Evolutionary conservation across 805 yeast species (phyloP).

Genomic region (Jamesozyma jinghongensis): DNA sequence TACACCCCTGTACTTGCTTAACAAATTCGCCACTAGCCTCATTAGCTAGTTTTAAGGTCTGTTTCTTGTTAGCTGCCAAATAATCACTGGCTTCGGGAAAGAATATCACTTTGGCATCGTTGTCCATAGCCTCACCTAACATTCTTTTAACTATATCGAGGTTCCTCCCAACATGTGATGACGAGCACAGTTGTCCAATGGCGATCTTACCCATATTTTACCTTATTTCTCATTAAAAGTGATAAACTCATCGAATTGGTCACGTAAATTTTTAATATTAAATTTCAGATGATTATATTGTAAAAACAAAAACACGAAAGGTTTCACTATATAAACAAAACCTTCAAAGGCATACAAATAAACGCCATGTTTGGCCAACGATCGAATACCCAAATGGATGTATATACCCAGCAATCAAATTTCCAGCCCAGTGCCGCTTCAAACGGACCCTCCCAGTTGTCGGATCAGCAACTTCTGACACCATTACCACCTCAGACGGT

Average conservation of each 20-base stretch:
- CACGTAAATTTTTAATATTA: no score
- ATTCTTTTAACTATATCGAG: conserved; percentile 49
- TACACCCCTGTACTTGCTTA: conserved; percentile 37
- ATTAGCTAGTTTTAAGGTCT: conserved; percentile 54
- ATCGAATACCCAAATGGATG: no score
- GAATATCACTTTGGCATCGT: conserved; percentile 60
- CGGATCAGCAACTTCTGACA: conserved; percentile 7
- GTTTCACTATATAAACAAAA: background rate
- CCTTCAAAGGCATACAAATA: background rate
- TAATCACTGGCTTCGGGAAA: conserved; percentile 94
- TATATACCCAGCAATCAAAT: background rate
- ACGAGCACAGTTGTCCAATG: conserved; percentile 79
- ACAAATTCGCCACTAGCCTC: conserved; percentile 34
- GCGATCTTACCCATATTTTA: conserved; percentile 39
- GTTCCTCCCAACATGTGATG: conserved; percentile 51
- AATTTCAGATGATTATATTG: no score
- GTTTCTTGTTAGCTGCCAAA: conserved; percentile 58
- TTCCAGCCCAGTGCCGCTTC: background rate
- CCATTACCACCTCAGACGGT: conserved; percentile 58
- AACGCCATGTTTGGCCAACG: background rate
- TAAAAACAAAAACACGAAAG: no score
- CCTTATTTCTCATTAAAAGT: no score
- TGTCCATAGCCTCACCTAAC: conserved; percentile 51
- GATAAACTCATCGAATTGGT: no score
- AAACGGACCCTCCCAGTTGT: background rate